These are phyloP conservation scores for Eudorina sp. DNA, from an alignment of 139 green algal species.

Conservation along the genomic window DNA sequence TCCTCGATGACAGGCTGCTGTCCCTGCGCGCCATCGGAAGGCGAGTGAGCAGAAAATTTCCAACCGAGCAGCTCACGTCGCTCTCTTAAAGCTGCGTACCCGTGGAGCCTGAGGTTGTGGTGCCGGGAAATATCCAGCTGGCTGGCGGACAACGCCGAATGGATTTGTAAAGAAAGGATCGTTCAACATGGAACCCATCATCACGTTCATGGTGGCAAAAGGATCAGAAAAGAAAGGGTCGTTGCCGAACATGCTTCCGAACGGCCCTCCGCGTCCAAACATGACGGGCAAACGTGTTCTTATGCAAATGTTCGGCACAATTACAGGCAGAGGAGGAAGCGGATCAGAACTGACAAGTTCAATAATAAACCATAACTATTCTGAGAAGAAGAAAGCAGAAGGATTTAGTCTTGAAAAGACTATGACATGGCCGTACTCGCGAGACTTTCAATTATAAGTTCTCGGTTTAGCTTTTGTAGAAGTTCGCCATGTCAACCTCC, in stretches of 20 bases:
- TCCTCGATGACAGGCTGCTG: slow-evolving; percentile 44
- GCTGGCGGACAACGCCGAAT: neutral
- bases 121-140: neutral
- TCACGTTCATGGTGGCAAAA: slow-evolving; percentile 52
- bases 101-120: neutral
- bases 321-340: no score
- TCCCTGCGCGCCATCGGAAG: neutral
- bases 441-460: no score
- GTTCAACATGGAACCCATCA: slow-evolving; percentile 52
- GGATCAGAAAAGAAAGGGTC: slow-evolving; percentile 52
- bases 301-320: no score
- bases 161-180: slow-evolving; percentile 36
- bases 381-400: no score
- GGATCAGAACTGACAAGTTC: no score
- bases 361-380: no score
- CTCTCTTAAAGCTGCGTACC: neutral
- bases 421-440: no score
- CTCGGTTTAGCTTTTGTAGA: no score
- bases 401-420: no score
- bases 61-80: neutral
- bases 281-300: no score
- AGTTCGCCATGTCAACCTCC: no score
- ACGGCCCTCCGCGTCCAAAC: slow-evolving; percentile 16
- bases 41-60: neutral
- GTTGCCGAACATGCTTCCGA: slow-evolving; percentile 14